Evolutionary conservation across 495 filamentous ascomycete genomes (phyloP).

Genomic region (Glutinoglossum americanum): DNA sequence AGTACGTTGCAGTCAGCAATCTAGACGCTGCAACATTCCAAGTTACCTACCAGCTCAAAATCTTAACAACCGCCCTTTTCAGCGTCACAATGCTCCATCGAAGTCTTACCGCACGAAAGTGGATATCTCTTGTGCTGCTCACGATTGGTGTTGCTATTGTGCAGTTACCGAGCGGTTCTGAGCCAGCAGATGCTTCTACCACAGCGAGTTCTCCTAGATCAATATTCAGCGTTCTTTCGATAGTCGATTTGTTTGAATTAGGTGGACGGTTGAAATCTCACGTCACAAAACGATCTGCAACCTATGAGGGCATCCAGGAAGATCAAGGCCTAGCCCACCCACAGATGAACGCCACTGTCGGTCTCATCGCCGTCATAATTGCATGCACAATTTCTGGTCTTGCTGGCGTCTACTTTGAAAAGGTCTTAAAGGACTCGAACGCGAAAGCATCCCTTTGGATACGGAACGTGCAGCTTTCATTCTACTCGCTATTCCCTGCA

Average conservation of each 20-base stretch:
- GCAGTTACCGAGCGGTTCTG: conserved; percentile 38
- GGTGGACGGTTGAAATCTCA: conserved; percentile 20
- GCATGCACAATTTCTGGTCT: conserved; percentile 62
- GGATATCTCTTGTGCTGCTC: conserved; percentile 61
- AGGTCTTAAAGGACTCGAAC: conserved; percentile 67
- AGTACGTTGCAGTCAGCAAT: conserved; percentile 84
- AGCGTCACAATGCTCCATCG: conserved; percentile 55
- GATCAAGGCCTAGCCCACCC: conserved; percentile 44
- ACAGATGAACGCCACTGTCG: conserved; percentile 50
- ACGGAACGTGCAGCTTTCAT: conserved; percentile 78
- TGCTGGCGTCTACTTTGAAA: conserved; percentile 86
- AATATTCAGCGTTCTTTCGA: conserved; percentile 48
- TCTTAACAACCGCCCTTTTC: conserved; percentile 78
- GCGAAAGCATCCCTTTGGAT: conserved; percentile 61
- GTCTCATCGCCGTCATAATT: conserved; percentile 53
- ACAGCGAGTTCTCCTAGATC: conserved; percentile 17
- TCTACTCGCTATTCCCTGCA: conserved; percentile 78
- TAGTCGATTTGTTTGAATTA: conserved; percentile 35
- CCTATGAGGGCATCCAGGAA: conserved; percentile 80
- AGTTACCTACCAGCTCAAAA: conserved; percentile 81
- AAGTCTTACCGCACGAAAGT: conserved; percentile 45
- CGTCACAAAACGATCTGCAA: conserved; percentile 61
- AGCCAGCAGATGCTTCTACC: conserved; percentile 9
- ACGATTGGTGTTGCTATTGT: conserved; percentile 72
- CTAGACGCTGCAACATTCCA: conserved; percentile 82